These are phyloP conservation scores for Viola odorata DNA, from an alignment of 345 rosid genomes.

Conservation along the genomic window DNA sequence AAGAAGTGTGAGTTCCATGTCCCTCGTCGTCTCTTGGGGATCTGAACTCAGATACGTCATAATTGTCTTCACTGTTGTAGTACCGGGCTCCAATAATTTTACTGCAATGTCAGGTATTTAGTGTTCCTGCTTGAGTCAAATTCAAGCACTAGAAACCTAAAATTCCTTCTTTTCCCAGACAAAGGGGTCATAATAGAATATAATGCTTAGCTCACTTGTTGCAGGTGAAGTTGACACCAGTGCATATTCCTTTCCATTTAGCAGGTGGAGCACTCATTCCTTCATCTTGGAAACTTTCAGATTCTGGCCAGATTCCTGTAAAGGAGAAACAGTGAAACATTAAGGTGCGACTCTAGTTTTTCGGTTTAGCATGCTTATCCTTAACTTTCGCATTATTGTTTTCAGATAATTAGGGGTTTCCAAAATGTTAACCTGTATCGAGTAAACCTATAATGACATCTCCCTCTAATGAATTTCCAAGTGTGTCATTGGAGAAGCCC, in stretches of 20 bases:
- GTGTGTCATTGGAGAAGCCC: constrained; percentile 13
- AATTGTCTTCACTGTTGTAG: constrained; percentile 6
- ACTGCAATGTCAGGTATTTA: constrained; percentile 14
- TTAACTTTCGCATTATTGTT: no score
- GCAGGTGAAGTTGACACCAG: constrained; percentile 27
- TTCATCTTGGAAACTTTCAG: constrained; percentile 19
- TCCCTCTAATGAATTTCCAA: constrained; percentile 7
- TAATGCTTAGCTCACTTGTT: constrained; percentile 19
- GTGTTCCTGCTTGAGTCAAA: no score
- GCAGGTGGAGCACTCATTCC: constrained; percentile 21
- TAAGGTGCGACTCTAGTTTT: no score
- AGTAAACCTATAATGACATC: constrained; percentile 21
- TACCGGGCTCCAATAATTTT: constrained; percentile 28
- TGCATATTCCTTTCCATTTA: constrained; percentile 30
- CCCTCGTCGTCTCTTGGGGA: constrained; percentile 26
- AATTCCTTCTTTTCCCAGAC: neutral
- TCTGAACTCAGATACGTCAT: neutral
- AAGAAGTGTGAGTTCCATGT: constrained; percentile 33
- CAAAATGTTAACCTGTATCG: no score
- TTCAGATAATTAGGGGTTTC: no score
- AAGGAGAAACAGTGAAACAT: no score
- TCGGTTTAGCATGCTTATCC: no score
- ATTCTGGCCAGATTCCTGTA: constrained; percentile 32
- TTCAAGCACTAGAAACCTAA: neutral
- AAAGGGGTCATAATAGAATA: neutral